Conservation (phyloP, 2,329 filamentous ascomycete genomes). For the Drechslerella stenobrocha region DNA sequence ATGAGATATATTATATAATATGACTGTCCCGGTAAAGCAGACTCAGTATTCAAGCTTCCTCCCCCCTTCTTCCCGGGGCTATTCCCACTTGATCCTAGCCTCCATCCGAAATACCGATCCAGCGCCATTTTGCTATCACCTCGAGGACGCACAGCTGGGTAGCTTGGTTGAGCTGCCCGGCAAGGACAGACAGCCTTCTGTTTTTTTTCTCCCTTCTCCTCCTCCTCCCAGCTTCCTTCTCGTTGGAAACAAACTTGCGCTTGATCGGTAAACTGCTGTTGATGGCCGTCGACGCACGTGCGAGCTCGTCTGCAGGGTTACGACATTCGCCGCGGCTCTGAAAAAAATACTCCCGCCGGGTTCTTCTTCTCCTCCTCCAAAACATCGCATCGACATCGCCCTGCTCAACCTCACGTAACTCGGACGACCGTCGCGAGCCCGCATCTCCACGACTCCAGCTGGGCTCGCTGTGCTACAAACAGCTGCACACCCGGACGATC, state of each 20-base stretch:
- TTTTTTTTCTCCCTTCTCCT: too few relatives aligned
- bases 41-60: background rate
- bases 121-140: constrained; percentile 11
- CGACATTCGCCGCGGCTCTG: constrained; percentile 9
- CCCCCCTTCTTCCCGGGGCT: constrained; percentile 12
- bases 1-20: too few relatives aligned
- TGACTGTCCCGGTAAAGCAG: too few relatives aligned
- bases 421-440: constrained; percentile 13
- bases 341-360: background rate
- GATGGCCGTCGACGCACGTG: constrained; percentile 18
- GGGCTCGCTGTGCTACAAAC: constrained; percentile 24
- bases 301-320: constrained; percentile 25
- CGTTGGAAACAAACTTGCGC: background rate
- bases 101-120: background rate
- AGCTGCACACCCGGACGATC: constrained; percentile 9
- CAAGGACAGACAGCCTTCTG: too few relatives aligned
- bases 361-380: background rate
- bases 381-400: background rate
- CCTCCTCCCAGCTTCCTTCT: background rate
- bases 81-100: constrained; percentile 41
- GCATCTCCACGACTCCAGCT: constrained; percentile 8
- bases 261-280: too few relatives aligned
- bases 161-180: background rate
- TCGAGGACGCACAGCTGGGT: constrained; percentile 2
- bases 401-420: background rate